Conservation (phyloP, 306 rosid species). For the Trichosanthes cucumerina region DNA sequence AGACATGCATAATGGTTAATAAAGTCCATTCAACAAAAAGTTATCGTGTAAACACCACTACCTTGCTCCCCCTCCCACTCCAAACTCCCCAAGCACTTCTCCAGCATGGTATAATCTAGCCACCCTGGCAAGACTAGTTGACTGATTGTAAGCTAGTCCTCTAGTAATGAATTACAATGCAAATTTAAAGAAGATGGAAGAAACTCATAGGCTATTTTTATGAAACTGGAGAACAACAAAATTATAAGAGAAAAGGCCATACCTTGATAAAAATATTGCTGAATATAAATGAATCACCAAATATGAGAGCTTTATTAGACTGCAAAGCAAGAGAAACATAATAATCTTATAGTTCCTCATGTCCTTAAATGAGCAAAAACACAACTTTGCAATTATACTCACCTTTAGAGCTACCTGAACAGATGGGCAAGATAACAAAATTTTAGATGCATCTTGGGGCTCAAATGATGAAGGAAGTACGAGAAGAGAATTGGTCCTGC, state of each 20-base stretch:
- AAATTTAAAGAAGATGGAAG: background rate
- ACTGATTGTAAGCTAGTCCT: background rate
- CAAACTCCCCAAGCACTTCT: background rate
- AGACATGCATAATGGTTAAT: background rate
- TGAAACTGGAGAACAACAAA: conserved; percentile 10
- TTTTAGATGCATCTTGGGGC: conserved; percentile 79
- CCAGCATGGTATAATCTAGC: background rate
- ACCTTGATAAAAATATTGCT: conserved; percentile 85
- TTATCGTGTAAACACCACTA: conserved; percentile 6
- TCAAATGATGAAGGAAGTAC: conserved; percentile 81
- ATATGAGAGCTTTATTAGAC: conserved; percentile 69
- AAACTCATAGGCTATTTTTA: background rate
- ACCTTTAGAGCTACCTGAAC: conserved; percentile 82
- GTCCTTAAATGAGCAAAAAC: conserved; percentile 11
- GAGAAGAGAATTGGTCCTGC: conserved; percentile 89
- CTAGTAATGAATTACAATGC: background rate
- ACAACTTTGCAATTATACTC: conserved; percentile 14
- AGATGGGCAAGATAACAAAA: conserved; percentile 71
- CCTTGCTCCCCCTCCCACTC: background rate
- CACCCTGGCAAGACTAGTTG: background rate
- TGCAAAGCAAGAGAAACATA: conserved; percentile 36
- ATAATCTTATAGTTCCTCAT: conserved; percentile 12
- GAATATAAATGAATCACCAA: conserved; percentile 71
- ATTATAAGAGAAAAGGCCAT: background rate
- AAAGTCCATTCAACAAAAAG: background rate